A percentile compares a stretch with the other conserved stretches of the same genome.
Evolutionary conservation across 306 rosid species (phyloP).

Genomic region (Pyrus betulifolia): DNA sequence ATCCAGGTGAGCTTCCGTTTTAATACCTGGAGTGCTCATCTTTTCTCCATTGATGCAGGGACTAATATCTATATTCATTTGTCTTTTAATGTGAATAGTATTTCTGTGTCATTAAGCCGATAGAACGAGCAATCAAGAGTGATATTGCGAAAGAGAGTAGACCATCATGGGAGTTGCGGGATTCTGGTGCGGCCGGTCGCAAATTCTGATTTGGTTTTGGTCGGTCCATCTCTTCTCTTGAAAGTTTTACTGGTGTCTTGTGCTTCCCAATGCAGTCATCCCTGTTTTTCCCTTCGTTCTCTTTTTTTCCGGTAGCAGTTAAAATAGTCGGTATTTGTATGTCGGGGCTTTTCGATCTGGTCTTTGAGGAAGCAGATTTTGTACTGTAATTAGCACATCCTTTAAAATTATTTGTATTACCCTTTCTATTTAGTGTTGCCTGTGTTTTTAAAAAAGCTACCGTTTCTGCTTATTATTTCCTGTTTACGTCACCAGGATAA

Average conservation of each 20-base stretch:
- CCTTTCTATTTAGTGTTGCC: not conserved
- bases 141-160: slow-evolving; percentile 60
- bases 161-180: slow-evolving; percentile 74
- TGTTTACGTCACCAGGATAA: not conserved
- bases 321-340: slow-evolving; percentile 9
- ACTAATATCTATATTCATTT: not conserved
- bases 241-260: not conserved
- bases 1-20: slow-evolving; percentile 51
- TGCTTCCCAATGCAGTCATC: not conserved
- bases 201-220: slow-evolving; percentile 25
- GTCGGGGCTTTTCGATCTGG: slow-evolving; percentile 14
- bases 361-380: slow-evolving; percentile 16
- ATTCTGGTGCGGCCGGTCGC: slow-evolving; percentile 14
- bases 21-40: not conserved
- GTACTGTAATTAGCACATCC: not conserved
- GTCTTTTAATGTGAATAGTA: slow-evolving; percentile 27
- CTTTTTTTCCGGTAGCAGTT: not conserved
- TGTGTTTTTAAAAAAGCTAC: not conserved
- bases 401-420: not conserved
- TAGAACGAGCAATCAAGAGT: slow-evolving; percentile 44
- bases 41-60: not conserved
- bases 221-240: not conserved
- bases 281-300: not conserved
- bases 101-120: slow-evolving; percentile 62
- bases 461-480: not conserved